Base-by-base conservation (phyloP, 1,139 yeast genomes). In the Geotrichum candidum region DNA sequence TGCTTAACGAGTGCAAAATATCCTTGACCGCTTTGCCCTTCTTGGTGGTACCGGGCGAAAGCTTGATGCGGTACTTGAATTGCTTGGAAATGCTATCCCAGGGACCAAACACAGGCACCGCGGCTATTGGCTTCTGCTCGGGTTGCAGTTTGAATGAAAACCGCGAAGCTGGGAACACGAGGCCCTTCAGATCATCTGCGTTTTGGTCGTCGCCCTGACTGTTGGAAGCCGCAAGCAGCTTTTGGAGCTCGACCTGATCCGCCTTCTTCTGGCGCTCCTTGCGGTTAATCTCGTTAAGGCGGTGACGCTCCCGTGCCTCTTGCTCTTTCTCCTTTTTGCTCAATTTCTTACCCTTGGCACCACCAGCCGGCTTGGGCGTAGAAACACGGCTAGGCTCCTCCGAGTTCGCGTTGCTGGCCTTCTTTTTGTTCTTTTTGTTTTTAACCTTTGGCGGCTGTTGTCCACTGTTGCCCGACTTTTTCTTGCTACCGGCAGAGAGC, bases 31-130 rank as follows among this genome's bases (percentile, higher is more conserved):
- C 86, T 71, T 94, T 94, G 1, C 97, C 96, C 74, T 92, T 94
- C 73, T 95, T 94, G 33, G 87, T 86, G 53, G 82, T 79, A 0
- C 99, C 99, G 0, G 96, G 95, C 67, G 86, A 90, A 52, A 94
- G 76, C 73, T 94, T 92, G 51, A 90, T 87, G 72, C 90, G 91
- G 76, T 88, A 91, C 72, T 89, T 87, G 75, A 82, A 83, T 41
- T 41, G 48, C 72, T 87, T 87, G 65, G 79, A 82, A 68, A 94
- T 75, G 0, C 97, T 82, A 13, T 82, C 76, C 96, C 97, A 95
- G 1, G 99, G 99, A 0, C 94, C 98, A 79, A 91, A 92, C 10
- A 90, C 86, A 0, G 98, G 96, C 9, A 94, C 83, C 7, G 88
- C 84, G 58, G 85, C 90, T 15, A 86, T 67, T 0, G 76, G 75